Evolutionary conservation across 495 filamentous ascomycete species (phyloP).

Genomic region (Symbiotaphrina buchneri): DNA sequence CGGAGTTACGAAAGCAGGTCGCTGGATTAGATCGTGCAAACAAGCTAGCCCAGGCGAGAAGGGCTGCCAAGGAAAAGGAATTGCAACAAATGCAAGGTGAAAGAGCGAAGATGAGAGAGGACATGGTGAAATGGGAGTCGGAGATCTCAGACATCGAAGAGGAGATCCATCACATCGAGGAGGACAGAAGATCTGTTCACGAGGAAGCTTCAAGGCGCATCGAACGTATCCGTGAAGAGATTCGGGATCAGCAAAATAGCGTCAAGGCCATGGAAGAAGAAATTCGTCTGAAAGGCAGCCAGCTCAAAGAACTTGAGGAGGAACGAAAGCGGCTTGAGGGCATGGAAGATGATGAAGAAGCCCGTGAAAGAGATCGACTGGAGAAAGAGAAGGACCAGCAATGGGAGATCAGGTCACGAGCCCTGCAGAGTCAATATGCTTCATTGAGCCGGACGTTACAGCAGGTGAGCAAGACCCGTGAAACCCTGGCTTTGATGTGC

Average conservation of each 20-base stretch:
- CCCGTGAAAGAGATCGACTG: conserved; percentile 22
- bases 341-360: conserved; percentile 22
- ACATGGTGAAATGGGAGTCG: conserved; percentile 32
- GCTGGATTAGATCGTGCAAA: conserved; percentile 62
- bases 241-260: conserved; percentile 23
- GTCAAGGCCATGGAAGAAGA: conserved; percentile 38
- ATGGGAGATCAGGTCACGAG: conserved; percentile 25
- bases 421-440: conserved; percentile 27
- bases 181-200: conserved; percentile 22
- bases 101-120: conserved; percentile 33
- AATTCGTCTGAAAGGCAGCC: conserved; percentile 33
- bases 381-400: conserved; percentile 33
- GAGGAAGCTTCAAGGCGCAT: conserved; percentile 21
- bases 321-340: conserved; percentile 24
- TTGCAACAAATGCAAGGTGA: conserved; percentile 40
- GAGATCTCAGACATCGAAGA: conserved; percentile 25
- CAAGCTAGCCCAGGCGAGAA: conserved; percentile 59
- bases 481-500: too few relatives aligned
- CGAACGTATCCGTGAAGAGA: conserved; percentile 24
- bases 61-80: conserved; percentile 48
- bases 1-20: conserved; percentile 60
- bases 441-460: conserved; percentile 22
- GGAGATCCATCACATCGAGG: conserved; percentile 21
- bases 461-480: too few relatives aligned
- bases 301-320: conserved; percentile 40